These are phyloP conservation scores for Sisymbrium irio DNA, from an alignment of 345 rosid genomes.

Conservation along the genomic window DNA sequence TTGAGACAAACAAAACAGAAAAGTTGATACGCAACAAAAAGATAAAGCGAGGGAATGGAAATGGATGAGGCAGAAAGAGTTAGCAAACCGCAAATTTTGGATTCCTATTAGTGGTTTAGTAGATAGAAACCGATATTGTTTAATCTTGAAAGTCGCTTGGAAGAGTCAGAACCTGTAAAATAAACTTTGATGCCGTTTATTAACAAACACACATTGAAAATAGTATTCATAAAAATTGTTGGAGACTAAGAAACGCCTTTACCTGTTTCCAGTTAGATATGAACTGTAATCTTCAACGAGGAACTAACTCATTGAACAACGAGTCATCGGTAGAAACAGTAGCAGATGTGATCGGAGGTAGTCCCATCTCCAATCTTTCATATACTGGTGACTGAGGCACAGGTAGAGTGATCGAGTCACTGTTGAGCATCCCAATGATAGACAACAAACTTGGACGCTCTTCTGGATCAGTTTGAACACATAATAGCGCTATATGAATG, in stretches of 20 bases:
- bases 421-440: conserved; percentile 38
- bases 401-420: conserved; percentile 24
- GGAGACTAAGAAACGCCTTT: too few relatives aligned
- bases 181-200: too few relatives aligned
- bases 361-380: neutral
- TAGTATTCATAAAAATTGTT: neutral
- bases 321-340: neutral
- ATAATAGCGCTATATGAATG: conserved; percentile 47
- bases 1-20: neutral
- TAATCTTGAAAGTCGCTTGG: neutral
- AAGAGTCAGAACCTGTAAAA: neutral
- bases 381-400: conserved; percentile 34
- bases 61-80: neutral
- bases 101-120: neutral
- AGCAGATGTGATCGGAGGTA: neutral
- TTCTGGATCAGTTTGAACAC: conserved; percentile 50
- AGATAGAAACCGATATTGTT: neutral
- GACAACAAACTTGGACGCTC: conserved; percentile 30
- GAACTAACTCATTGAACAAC: neutral
- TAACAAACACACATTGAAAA: neutral
- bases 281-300: conserved; percentile 16
- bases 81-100: neutral
- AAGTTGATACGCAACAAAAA: neutral
- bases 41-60: neutral
- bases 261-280: neutral